Conservation (phyloP, 2,329 filamentous ascomycete genomes). For the Emmonsia crescens region DNA sequence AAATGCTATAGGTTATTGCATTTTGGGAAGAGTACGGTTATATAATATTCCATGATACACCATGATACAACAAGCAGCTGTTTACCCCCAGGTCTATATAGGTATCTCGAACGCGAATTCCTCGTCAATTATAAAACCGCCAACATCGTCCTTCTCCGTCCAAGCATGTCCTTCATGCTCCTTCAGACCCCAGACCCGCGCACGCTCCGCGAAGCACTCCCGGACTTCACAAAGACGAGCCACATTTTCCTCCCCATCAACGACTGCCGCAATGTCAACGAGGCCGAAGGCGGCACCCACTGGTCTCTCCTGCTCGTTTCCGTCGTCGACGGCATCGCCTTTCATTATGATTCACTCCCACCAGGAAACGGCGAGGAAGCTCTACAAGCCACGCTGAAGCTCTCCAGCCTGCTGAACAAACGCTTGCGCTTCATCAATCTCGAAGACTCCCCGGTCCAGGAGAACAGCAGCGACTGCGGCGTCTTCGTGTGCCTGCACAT, state of each 20-base stretch:
- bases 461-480: constrained; percentile 87
- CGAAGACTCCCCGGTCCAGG: constrained; percentile 77
- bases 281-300: constrained; percentile 83
- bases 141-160: constrained; percentile 80
- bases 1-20: constrained; percentile 61
- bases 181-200: constrained; percentile 57
- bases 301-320: constrained; percentile 91
- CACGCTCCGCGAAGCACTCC: constrained; percentile 57
- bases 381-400: constrained; percentile 54
- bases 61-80: constrained; percentile 3
- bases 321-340: constrained; percentile 77
- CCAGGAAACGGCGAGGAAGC: constrained; percentile 68
- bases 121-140: constrained; percentile 69
- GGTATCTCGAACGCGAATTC: constrained; percentile 81
- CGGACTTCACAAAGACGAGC: constrained; percentile 67
- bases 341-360: constrained; percentile 87
- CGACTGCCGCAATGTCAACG: constrained; percentile 63
- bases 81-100: constrained; percentile 16
- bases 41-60: background rate
- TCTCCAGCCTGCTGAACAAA: constrained; percentile 56
- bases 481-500: constrained; percentile 94
- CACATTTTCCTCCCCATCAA: constrained; percentile 96
- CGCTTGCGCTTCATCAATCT: constrained; percentile 66
- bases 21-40: constrained; percentile 86
- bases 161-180: constrained; percentile 85